Evolutionary conservation across 2,329 filamentous ascomycete genomes (phyloP).

Genomic region (Diplodia sapinea): DNA sequence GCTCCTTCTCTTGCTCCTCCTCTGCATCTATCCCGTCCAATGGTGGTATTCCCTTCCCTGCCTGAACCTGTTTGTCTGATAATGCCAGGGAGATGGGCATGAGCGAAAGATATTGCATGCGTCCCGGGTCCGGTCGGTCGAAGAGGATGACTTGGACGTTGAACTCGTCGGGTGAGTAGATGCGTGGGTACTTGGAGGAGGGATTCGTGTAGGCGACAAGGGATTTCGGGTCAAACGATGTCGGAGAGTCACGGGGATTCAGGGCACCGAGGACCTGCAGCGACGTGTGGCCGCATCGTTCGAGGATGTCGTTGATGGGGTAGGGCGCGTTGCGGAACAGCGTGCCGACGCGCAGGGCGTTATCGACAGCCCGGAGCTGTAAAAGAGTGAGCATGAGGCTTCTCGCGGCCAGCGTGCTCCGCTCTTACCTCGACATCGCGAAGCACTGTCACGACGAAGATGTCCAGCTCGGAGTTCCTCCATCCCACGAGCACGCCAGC

Average conservation of each 20-base stretch:
- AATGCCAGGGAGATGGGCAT: conserved; percentile 87
- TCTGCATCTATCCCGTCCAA: conserved; percentile 70
- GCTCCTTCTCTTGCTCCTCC: conserved; percentile 70
- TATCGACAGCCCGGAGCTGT: conserved; percentile 80
- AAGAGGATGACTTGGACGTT: conserved; percentile 90
- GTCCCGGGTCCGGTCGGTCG: conserved; percentile 79
- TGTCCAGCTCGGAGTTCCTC: conserved; percentile 88
- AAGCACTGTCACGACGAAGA: conserved; percentile 87
- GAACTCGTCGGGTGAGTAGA: conserved; percentile 70
- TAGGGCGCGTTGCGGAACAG: conserved; percentile 84
- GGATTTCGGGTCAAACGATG: conserved; percentile 64
- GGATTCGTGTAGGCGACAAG: conserved; percentile 64
- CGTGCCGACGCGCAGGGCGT: conserved; percentile 81
- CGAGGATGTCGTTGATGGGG: conserved; percentile 78
- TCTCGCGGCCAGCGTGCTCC: conserved; percentile 24
- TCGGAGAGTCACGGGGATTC: conserved; percentile 64
- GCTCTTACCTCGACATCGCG: conserved; percentile 85
- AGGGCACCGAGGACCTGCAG: conserved; percentile 86
- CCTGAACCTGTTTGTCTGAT: conserved; percentile 60
- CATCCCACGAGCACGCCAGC: conserved; percentile 92
- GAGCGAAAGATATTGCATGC: conserved; percentile 96
- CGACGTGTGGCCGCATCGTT: conserved; percentile 79
- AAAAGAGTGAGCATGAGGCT: conserved; percentile 23
- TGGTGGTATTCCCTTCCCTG: conserved; percentile 48
- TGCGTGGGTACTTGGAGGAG: conserved; percentile 65